These are phyloP conservation scores for Danielia oregonensis DNA, from an alignment of 805 yeast genomes.

Conservation along the genomic window DNA sequence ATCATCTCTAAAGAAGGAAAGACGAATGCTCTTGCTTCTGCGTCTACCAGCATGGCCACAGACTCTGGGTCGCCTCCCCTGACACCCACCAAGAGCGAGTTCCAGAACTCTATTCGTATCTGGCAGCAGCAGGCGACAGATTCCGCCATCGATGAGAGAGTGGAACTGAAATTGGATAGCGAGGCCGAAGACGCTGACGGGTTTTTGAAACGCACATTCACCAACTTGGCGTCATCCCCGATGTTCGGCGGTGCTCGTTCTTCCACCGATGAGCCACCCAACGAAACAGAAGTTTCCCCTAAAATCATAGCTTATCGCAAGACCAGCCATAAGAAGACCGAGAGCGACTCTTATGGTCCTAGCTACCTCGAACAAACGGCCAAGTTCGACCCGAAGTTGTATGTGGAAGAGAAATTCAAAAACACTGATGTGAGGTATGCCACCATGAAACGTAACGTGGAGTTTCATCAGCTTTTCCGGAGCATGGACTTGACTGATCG, in stretches of 20 bases:
- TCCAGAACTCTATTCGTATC: constrained; percentile 12
- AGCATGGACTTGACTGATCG: constrained; percentile 66
- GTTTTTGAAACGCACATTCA: constrained; percentile 2
- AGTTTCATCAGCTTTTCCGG: constrained; percentile 74
- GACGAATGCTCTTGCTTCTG: constrained; percentile 9
- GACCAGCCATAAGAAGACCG: constrained; percentile 31
- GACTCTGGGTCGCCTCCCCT: constrained; percentile 6
- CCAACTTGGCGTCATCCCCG: constrained; percentile 5
- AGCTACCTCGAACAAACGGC: constrained; percentile 5
- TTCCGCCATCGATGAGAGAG: constrained; percentile 1
- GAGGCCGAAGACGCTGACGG: constrained; percentile 1
- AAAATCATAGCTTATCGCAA: constrained; percentile 38
- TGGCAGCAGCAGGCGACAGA: constrained; percentile 14
- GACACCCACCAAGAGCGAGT: constrained; percentile 11
- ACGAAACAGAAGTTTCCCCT: constrained; percentile 23
- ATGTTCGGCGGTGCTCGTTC: constrained; percentile 1
- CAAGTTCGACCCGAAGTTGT: constrained; percentile 40
- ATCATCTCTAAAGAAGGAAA: constrained; percentile 19
- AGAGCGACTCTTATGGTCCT: constrained; percentile 15
- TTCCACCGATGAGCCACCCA: constrained; percentile 2
- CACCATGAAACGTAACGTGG: constrained; percentile 48
- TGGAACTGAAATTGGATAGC: neutral
- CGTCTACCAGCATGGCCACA: constrained; percentile 2
- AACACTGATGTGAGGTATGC: constrained; percentile 66
- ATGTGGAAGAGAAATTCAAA: constrained; percentile 54